Evolutionary conservation across 352 stramenopile species (phyloP).

Genomic region (Phytophthora foliorum): DNA sequence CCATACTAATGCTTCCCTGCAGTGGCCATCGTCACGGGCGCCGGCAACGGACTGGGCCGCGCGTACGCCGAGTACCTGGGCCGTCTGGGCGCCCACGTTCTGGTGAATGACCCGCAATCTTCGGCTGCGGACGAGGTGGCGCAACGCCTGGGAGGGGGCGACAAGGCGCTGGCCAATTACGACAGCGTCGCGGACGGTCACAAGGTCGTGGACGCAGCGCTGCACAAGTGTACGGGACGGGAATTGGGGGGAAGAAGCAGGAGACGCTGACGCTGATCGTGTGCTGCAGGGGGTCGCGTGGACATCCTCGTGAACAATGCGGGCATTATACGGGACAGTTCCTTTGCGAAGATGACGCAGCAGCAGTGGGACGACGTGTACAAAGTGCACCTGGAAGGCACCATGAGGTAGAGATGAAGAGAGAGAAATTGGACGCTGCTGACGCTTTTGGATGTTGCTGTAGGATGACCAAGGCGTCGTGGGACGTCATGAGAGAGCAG

Average conservation of each 20-base stretch:
- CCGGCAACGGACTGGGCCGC: conserved; percentile 84
- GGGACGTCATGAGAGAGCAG: conserved; percentile 82
- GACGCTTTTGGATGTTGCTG: neutral
- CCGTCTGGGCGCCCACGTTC: conserved; percentile 69
- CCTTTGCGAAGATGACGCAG: conserved; percentile 88
- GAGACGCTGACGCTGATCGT: neutral
- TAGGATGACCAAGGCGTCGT: conserved; percentile 81
- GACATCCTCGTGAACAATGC: conserved; percentile 97
- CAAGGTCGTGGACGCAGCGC: conserved; percentile 84
- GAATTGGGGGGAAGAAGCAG: neutral
- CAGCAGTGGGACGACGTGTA: conserved; percentile 88
- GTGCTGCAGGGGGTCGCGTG: conserved; percentile 69
- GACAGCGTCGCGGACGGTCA: conserved; percentile 79
- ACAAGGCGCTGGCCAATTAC: conserved; percentile 73
- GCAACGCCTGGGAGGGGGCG: conserved; percentile 52
- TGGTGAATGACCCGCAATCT: conserved; percentile 85
- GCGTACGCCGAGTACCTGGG: conserved; percentile 86
- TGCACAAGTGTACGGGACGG: conserved; percentile 76
- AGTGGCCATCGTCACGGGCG: conserved; percentile 91
- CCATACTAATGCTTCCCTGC: neutral
- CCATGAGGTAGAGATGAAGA: conserved; percentile 62
- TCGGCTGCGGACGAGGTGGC: conserved; percentile 75
- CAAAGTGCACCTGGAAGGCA: conserved; percentile 86
- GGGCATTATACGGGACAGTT: conserved; percentile 90
- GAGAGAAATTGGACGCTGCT: neutral